Evolutionary conservation across 2,329 filamentous ascomycete species (phyloP), one percentile per base, ranked within the genome.

Genomic region (Polytolypa hystricis): DNA sequence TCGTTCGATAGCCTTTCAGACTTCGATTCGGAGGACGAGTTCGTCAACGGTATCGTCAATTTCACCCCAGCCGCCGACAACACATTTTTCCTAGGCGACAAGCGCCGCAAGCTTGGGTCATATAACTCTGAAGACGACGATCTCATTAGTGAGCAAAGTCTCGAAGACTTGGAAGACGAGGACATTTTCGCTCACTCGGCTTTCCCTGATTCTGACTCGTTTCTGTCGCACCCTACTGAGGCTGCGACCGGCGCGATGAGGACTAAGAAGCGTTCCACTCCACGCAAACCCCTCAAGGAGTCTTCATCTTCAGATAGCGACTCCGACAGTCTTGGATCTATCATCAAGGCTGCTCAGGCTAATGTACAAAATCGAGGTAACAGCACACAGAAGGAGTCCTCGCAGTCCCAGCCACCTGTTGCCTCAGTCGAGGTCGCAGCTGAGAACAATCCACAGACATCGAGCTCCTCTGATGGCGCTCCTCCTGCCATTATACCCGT

Each of bases 21-120:
- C 51, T 72, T 94, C 39, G 87, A 94, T 57, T 86, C 83, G 1
- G 87, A 94, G 52, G 84, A 93, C 71, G 84, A 91, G 56, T 85
- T 93, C 52, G 73, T 77, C 50, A 79, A 76, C 56, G 73, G 74
- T 38, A 72, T 93, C 6, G 78, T 85, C 45, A 77, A 84, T 53
- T 80, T 86, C 47, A 68, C 73, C 43, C 57, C 69, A 21, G 59
- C 64, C 14, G 62, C 67, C 26, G 64, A 71, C 33, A 77, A 79
- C 58, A 64, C 73, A 9, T 65, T 72, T 47, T 79, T 73, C 57
- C 55, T 73, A 41, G 69, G 71, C 38, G 72, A 64, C 53, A 85
- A 84, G 66, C 77, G 87, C 47, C 72, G 87, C 70, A 61, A 84
- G 62, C 65, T 89, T 64, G 50, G 82, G 65, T 51, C 79, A 26